Base-by-base conservation (phyloP, 352 stramenopile genomes). In the Pythium volutum region DNA sequence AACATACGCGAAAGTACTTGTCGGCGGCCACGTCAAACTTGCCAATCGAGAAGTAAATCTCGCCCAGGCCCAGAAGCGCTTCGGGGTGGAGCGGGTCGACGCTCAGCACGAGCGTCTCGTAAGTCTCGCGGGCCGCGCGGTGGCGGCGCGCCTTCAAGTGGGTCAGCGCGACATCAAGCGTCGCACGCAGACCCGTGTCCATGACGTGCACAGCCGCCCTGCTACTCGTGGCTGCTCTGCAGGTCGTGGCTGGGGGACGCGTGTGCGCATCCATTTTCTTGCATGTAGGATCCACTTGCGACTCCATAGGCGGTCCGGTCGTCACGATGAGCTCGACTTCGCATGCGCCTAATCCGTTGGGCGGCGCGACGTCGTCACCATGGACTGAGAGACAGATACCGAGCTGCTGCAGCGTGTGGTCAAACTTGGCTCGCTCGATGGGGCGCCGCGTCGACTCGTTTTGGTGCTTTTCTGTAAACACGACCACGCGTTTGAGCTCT, bases 61-160 rank as follows among this genome's bases (percentile, higher is more conserved):
- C 66, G 14, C 77, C 80, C 36, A 89, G 57, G 9, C 70, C 72
- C 15, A 91, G 38, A 42, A 88, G 63, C 20, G 74, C 81, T 27
- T 88, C 74, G 0, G 62, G 38, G 49, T 91, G 76, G 8, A 25
- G 25, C 1, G 74, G 67, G 11, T 87, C 77, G 20, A 58, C 27
- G 3, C 61, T 45, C 9, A 87, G 58, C 43, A 90, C 62, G 11
- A 87, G 59, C 9, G 69, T 66, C 29, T 67, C 71, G 56, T 80
- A 86, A 38, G 81, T 55, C 26, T 86, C 77, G 7, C 70, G 62
- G 0, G 81, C 81, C 18, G 70, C 64, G 38, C 76, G 69, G 41
- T 80, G 81, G 38, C 76, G 84, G 27, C 59, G 67, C 39, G 75
- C 67, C 57, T 79, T 71, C 57, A 88, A 71, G 14, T 84, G 58